phyloP scores from a whole-genome alignment of 352 stramenopile species.

The Phytophthora megakarya region DNA sequence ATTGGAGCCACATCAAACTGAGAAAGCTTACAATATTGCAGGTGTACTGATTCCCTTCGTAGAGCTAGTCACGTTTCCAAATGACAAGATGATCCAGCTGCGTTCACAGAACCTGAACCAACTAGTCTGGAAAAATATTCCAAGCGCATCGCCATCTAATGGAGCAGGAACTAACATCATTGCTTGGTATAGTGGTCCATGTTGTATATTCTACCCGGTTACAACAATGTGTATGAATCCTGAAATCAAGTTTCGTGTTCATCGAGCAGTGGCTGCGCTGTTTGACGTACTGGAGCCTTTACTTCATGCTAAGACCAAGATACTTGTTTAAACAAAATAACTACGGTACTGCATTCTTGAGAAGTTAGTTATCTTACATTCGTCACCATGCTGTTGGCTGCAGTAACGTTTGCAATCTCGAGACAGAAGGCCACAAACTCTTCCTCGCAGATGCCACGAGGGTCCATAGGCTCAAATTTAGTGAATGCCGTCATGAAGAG shows the following conservation, averaged over 20 bases:
- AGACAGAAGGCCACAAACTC: constrained; percentile 81
- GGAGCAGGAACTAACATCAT: constrained; percentile 19
- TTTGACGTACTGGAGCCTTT: constrained; percentile 37
- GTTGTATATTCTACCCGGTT: constrained; percentile 41
- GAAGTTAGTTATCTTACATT: constrained; percentile 1
- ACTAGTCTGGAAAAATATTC: constrained; percentile 32
- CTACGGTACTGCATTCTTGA: background rate
- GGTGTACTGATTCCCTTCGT: constrained; percentile 28
- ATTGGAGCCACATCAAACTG: constrained; percentile 27
- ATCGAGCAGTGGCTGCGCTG: constrained; percentile 22
- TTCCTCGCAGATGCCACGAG: constrained; percentile 62
- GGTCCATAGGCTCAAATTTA: constrained; percentile 61
- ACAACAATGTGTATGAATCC: constrained; percentile 13
- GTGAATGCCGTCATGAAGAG: constrained; percentile 70
- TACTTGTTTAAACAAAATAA: constrained; percentile 10
- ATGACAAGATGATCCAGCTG: background rate
- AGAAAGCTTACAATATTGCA: background rate
- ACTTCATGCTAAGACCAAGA: constrained; percentile 33
- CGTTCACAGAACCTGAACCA: constrained; percentile 20
- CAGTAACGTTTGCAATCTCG: constrained; percentile 54
- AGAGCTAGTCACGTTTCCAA: constrained; percentile 8
- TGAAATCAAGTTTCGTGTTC: constrained; percentile 11
- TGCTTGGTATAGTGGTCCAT: constrained; percentile 37
- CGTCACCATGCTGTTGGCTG: constrained; percentile 30
- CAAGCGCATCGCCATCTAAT: background rate